Percentiles rank a stretch among this genome's conserved stretches.
Evolutionary conservation across 129 eudicot species (phyloP).

Genomic region (Escallonia rubra): DNA sequence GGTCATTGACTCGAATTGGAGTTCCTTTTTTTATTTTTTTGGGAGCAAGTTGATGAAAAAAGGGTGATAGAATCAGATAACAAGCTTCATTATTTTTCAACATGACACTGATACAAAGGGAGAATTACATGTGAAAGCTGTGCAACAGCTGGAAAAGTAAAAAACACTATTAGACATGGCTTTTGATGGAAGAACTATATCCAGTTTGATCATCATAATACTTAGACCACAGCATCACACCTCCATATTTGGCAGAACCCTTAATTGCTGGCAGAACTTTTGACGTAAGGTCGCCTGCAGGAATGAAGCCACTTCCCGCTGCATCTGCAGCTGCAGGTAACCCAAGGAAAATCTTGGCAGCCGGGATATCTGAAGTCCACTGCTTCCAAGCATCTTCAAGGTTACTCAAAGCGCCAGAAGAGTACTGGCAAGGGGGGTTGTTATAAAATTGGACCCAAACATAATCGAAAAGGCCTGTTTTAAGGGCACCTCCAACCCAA

Average conservation of each 20-base stretch:
- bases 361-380: constrained; percentile 1
- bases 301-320: background rate
- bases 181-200: constrained; percentile 24
- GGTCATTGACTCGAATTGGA: too few relatives aligned
- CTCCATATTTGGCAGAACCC: constrained; percentile 23
- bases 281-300: constrained; percentile 12
- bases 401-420: background rate
- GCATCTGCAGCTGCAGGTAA: background rate
- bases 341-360: background rate
- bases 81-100: too few relatives aligned
- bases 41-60: too few relatives aligned
- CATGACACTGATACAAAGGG: too few relatives aligned
- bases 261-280: constrained; percentile 22
- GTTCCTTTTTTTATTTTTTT: too few relatives aligned
- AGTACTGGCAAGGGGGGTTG: constrained; percentile 4
- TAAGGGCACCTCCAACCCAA: constrained; percentile 2
- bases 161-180: constrained; percentile 5
- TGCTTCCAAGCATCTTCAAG: background rate
- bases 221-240: constrained; percentile 34
- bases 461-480: background rate
- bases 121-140: too few relatives aligned
- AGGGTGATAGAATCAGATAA: too few relatives aligned
- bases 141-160: too few relatives aligned
- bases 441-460: constrained; percentile 1
- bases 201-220: constrained; percentile 23